Evolutionary conservation across 2,329 filamentous ascomycete species (phyloP).

Genomic region (Triangularia setosa): DNA sequence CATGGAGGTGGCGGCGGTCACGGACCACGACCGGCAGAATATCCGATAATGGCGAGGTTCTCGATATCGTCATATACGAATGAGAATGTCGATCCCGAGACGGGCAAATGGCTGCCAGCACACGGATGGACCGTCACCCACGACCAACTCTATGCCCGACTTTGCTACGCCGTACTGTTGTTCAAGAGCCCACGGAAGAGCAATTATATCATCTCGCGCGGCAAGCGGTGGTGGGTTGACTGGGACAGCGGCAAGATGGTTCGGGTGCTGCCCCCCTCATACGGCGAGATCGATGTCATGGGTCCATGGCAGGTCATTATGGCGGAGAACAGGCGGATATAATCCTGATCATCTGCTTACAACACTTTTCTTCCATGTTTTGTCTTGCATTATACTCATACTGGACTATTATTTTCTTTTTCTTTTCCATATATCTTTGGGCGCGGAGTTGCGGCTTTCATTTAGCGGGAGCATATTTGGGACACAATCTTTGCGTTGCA

Average conservation of each 20-base stretch:
- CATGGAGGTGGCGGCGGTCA: conserved; percentile 9
- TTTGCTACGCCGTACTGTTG: conserved; percentile 56
- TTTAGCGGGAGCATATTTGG: not conserved
- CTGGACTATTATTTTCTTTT: not conserved
- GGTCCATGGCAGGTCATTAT: conserved; percentile 49
- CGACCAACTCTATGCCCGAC: conserved; percentile 56
- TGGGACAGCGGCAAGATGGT: conserved; percentile 55
- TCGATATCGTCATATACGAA: conserved; percentile 45
- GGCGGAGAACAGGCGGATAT: conserved; percentile 47
- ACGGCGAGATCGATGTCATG: conserved; percentile 48
- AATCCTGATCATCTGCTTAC: conserved; percentile 9
- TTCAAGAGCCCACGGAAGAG: conserved; percentile 55
- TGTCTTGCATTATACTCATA: not conserved
- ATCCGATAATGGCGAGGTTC: conserved; percentile 35
- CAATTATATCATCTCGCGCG: conserved; percentile 54
- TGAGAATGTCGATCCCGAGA: conserved; percentile 43
- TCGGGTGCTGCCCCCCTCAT: conserved; percentile 50
- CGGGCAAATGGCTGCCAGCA: conserved; percentile 54
- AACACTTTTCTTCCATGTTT: not conserved
- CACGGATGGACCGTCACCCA: conserved; percentile 53
- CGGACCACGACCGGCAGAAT: conserved; percentile 15
- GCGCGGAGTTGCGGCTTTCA: not conserved
- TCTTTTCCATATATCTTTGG: not conserved
- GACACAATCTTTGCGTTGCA: not conserved
- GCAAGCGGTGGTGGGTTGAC: conserved; percentile 57